Conservation (phyloP, 495 filamentous ascomycete species). For the Annulohypoxylon bovei region DNA sequence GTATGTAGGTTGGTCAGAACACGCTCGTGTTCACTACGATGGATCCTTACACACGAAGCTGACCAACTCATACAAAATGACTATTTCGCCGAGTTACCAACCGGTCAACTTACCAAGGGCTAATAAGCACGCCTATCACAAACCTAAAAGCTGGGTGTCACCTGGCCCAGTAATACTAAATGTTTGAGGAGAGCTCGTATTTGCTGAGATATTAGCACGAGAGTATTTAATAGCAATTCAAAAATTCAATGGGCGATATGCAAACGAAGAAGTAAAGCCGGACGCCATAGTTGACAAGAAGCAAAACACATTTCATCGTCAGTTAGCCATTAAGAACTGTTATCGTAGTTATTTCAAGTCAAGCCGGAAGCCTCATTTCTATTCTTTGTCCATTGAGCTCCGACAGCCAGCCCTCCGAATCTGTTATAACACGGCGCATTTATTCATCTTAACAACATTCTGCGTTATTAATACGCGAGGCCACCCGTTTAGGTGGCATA, state of each 20-base stretch:
- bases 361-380: conserved; percentile 20
- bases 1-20: no score
- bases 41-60: no score
- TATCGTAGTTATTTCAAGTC: neutral
- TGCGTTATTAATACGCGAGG: conserved; percentile 57
- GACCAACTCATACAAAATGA: no score
- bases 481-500: no score
- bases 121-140: no score
- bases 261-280: neutral
- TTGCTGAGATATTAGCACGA: neutral
- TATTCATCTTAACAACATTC: conserved; percentile 53
- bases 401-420: conserved; percentile 51
- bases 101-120: no score
- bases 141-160: no score
- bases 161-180: neutral
- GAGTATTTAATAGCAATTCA: neutral
- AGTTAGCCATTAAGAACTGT: neutral
- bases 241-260: neutral
- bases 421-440: conserved; percentile 56
- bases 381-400: conserved; percentile 44
- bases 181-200: neutral
- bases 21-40: no score
- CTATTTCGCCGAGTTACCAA: no score
- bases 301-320: neutral
- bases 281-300: neutral